Evolutionary conservation across 1,284 basidiomycete species (phyloP), one percentile per base, ranked within the genome.

Genomic region (Leccinum pachyderme): DNA sequence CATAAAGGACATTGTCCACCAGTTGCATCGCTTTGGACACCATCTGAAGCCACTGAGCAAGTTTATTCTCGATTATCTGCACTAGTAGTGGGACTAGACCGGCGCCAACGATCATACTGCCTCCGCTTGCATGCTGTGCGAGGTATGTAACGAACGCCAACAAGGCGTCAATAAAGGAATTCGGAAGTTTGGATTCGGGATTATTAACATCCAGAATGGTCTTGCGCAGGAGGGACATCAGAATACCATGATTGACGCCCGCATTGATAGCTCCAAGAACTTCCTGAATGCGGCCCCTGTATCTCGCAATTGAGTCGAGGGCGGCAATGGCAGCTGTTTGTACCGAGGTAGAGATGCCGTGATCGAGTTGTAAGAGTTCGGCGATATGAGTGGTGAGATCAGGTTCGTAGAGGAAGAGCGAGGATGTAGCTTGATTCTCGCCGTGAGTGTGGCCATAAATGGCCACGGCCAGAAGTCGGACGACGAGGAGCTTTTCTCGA

Each of bases 51-150:
- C 89, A 79, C 55, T 81, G 80, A 1, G 85, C 78, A 46, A 85
- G 75, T 59, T 80, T 82, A 69, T 89, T 91, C 72, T 93, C 88
- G 64, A 95, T 86, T 51, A 96, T 77, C 64, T 96, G 91, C 51
- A 97, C 87, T 13, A 99, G 79, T 7, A 96, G 77, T 1, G 93
- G 93, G 29, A 99, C 82, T 46, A 98, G 76, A 3, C 97, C 97
- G n/a, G 97, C 95, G n/a, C 93, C 91, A 55, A 98, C 91, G 44
- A 98, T 86, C 88, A 97, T 92, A 65, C 90, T 93, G 32, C 91
- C 93, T 31, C 93, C 93, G 2, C 86, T 81, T 3, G 89, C 81
- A 63, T 93, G 89, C 18, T 89, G 88, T 12, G 93, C 87, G 60
- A 99, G 83, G 73, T 87, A 93, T 2, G 90, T 93, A 41, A 99